Evolutionary conservation across 768 basidiomycete species (phyloP).

Genomic region (Lactarius quietus): DNA sequence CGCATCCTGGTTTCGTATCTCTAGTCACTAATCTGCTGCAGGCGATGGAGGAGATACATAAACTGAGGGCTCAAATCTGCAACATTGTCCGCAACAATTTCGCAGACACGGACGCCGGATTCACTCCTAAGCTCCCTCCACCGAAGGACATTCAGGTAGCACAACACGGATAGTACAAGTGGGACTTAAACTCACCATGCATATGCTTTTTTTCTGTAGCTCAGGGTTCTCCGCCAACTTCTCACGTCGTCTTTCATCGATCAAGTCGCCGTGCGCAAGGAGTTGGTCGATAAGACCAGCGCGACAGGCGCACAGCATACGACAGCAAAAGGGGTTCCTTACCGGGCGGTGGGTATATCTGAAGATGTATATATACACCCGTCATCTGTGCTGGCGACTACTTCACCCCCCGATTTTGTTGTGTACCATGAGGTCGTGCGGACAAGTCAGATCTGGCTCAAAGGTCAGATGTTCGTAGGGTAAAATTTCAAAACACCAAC

Average conservation of each 20-base stretch:
- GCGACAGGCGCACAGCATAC: slow-evolving; percentile 64
- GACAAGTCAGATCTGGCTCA: slow-evolving; percentile 72
- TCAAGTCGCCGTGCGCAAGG: slow-evolving; percentile 89
- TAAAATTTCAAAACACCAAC: neutral
- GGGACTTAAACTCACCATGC: slow-evolving; percentile 10
- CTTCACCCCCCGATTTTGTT: slow-evolving; percentile 79
- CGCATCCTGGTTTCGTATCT: neutral
- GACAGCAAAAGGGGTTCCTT: slow-evolving; percentile 76
- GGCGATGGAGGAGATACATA: slow-evolving; percentile 99
- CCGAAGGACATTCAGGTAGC: slow-evolving; percentile 75
- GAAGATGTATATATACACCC: slow-evolving; percentile 95
- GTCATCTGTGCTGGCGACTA: slow-evolving; percentile 69
- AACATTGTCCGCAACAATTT: slow-evolving; percentile 81
- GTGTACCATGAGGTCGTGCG: slow-evolving; percentile 80
- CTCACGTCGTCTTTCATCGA: slow-evolving; percentile 90
- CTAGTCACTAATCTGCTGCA: slow-evolving; percentile 31
- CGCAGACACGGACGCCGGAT: slow-evolving; percentile 55
- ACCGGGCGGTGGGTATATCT: slow-evolving; percentile 70
- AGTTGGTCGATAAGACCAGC: slow-evolving; percentile 59
- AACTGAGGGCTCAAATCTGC: slow-evolving; percentile 84
- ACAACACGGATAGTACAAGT: neutral
- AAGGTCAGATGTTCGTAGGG: slow-evolving; percentile 47
- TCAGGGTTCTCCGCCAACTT: slow-evolving; percentile 88
- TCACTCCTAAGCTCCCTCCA: slow-evolving; percentile 63
- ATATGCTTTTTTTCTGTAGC: slow-evolving; percentile 43